Base-by-base conservation (phyloP, 2,329 filamentous ascomycete genomes). In the Pyrenophora seminiperda region DNA sequence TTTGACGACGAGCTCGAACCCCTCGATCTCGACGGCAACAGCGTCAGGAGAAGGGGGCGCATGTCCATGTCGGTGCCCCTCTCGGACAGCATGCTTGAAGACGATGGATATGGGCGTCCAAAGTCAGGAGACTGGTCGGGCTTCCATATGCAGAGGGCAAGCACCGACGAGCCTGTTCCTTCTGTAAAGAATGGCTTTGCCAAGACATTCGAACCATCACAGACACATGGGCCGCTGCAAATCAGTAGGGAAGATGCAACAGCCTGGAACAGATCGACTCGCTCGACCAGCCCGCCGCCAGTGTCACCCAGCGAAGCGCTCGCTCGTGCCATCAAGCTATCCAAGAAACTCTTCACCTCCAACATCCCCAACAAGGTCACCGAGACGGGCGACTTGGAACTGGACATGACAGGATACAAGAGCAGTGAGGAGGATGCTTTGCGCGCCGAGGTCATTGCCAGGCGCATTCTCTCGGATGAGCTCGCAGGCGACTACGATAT, bases 401-500 rank as follows among this genome's bases (percentile, higher is more conserved):
- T 99, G 43, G 94, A 99, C 72, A 97, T 99, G 92, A 92, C 91
- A 0, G 91, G 91, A 0, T 97, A 96, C 76, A 97, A 97, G 74
- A 90, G 88, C 70, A 95, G 87, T 66, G 93, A 97, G 61, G 91
- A 96, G 63, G 92, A 97, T 62, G 89, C 93, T 5, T 80, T 97
- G 45, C 86, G 90, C 38, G 93, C 94, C 14, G 94, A 99, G 73
- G 85, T 96, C n/a, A 82, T 97, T 54, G 94, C 94, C 4, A 85
- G 94, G 17, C 94, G 93, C 71, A 91, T 99, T 41, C 81, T 99
- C 10, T 87, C 91, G 0, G 91, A 99, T 68, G 93, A 97, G 74
- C 77, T 97, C 11, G 90, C 96, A 65, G 94, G 92, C 17, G 91
- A 93, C 68, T 97, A 97, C 72, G 94, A 99, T 69, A 96, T 99